Conservation (phyloP, 345 rosid genomes). For the Bruguiera sexangula region DNA sequence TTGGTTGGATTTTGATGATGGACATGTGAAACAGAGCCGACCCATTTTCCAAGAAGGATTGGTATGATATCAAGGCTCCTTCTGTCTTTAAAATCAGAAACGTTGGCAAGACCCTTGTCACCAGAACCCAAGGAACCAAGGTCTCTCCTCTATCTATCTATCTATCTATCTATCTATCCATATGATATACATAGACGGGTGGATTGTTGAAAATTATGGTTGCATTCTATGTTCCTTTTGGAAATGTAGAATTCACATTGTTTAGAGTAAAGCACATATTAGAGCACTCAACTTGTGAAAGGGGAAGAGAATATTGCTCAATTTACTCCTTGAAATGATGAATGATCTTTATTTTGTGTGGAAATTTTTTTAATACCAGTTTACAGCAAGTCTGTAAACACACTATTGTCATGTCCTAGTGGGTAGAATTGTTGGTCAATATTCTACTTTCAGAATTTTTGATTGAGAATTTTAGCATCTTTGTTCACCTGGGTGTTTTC, state of each 20-base stretch:
- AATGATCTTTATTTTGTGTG: not conserved
- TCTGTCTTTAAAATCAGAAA: conserved; percentile 55
- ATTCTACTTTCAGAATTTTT: not conserved
- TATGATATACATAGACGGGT: not conserved
- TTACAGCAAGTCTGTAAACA: not conserved
- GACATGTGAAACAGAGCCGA: conserved; percentile 45
- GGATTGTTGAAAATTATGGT: not conserved
- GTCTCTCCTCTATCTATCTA: conserved; percentile 24
- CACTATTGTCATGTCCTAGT: not conserved
- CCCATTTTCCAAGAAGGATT: conserved; percentile 95
- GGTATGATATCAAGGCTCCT: conserved; percentile 97
- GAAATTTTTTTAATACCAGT: not conserved
- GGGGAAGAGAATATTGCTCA: too few relatives aligned
- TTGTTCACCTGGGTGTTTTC: not conserved
- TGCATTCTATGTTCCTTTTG: not conserved
- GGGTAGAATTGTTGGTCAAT: not conserved
- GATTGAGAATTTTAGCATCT: not conserved
- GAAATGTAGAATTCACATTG: too few relatives aligned
- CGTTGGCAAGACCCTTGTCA: conserved; percentile 87
- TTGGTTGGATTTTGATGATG: not conserved
- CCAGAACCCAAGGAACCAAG: conserved; percentile 97
- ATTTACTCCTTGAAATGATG: too few relatives aligned
- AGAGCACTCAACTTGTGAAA: too few relatives aligned
- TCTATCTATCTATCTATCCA: not conserved
- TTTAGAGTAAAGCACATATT: too few relatives aligned